Evolutionary conservation across 179 eudicot species (phyloP).

Genomic region (Amaranthus tricolor): DNA sequence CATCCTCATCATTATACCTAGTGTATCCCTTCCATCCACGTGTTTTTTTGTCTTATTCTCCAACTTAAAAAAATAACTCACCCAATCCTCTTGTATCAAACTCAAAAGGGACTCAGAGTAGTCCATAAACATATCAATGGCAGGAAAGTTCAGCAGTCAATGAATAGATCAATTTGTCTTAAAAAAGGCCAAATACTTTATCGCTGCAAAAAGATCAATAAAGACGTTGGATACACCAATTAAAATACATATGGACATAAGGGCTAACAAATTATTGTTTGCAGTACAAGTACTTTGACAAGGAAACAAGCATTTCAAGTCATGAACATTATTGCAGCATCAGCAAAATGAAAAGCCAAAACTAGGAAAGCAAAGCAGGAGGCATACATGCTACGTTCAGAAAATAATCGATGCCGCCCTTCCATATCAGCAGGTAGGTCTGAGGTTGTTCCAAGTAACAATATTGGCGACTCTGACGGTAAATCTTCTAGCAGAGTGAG

Average conservation of each 20-base stretch:
- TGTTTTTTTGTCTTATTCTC: no score
- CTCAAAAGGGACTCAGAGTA: no score
- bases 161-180: not conserved
- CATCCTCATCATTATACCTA: no score
- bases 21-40: no score
- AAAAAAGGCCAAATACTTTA: not conserved
- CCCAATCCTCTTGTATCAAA: no score
- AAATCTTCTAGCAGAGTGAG: slow-evolving; percentile 79
- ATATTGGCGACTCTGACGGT: slow-evolving; percentile 88
- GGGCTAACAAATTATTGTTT: slow-evolving; percentile 9
- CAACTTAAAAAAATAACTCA: no score
- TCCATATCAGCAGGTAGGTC: slow-evolving; percentile 48
- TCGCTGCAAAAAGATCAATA: not conserved
- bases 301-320: slow-evolving; percentile 6
- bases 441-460: slow-evolving; percentile 77
- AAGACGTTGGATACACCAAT: not conserved
- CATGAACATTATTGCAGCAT: not conserved
- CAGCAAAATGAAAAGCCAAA: slow-evolving; percentile 9
- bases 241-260: not conserved
- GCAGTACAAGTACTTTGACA: slow-evolving; percentile 9
- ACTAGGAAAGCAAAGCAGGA: not conserved
- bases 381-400: slow-evolving; percentile 67
- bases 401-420: slow-evolving; percentile 50
- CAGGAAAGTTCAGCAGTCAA: not conserved
- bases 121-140: not conserved